Percentiles rank a stretch among this genome's conserved stretches.
Evolutionary conservation across 495 filamentous ascomycete genomes (phyloP).

Genomic region (Aspergillus steynii): DNA sequence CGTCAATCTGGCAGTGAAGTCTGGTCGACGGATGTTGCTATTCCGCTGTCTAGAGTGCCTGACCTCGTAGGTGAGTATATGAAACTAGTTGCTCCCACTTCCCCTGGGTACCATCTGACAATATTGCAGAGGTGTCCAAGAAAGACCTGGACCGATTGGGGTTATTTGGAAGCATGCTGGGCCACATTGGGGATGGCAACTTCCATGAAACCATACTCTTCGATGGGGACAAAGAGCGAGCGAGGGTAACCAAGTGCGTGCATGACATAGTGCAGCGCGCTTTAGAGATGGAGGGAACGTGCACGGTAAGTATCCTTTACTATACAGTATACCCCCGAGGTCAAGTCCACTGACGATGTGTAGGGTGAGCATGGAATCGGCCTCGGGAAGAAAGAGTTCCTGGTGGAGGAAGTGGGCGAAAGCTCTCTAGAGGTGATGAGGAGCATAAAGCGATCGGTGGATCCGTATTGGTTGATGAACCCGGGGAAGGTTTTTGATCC

Average conservation of each 20-base stretch:
- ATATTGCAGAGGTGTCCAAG: constrained; percentile 63
- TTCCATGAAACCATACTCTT: constrained; percentile 85
- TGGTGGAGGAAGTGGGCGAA: constrained; percentile 72
- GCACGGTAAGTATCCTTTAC: constrained; percentile 47
- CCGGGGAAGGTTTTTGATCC: constrained; percentile 75
- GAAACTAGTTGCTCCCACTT: background rate
- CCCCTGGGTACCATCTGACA: background rate
- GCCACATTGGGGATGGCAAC: constrained; percentile 81
- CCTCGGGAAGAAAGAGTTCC: constrained; percentile 71
- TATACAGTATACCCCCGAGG: too few species aligned
- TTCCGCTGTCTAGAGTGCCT: constrained; percentile 72
- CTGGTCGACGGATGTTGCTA: constrained; percentile 76
- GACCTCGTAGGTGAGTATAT: constrained; percentile 62
- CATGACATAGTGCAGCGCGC: constrained; percentile 80
- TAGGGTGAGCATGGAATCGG: constrained; percentile 77
- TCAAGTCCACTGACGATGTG: background rate
- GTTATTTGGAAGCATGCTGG: constrained; percentile 73
- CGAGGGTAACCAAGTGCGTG: constrained; percentile 62
- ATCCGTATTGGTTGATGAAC: constrained; percentile 81
- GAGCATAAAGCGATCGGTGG: constrained; percentile 70
- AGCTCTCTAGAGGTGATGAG: constrained; percentile 77
- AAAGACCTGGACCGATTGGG: constrained; percentile 77
- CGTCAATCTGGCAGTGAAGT: constrained; percentile 52
- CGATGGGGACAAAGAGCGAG: constrained; percentile 61
- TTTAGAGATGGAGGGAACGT: constrained; percentile 82